Evolutionary conservation across 208 protist species (phyloP).

Genomic region (Crithidia brevicula): DNA sequence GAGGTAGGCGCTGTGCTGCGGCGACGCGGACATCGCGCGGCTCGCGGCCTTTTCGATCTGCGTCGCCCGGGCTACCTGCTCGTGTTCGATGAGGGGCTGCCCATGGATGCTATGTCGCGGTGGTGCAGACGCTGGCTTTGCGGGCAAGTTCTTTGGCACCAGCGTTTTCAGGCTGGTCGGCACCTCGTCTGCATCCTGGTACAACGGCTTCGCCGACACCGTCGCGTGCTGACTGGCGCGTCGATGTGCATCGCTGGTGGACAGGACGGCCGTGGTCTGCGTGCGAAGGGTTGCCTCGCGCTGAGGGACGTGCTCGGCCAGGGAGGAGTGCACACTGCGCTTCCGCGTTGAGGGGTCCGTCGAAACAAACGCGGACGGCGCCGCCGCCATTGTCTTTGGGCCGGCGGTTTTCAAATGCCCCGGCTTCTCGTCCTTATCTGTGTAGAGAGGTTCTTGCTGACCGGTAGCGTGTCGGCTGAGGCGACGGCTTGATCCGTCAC

Average conservation of each 20-base stretch:
- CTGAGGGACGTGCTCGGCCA: not conserved
- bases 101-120: slow-evolving; percentile 12
- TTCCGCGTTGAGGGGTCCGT: not conserved
- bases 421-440: not conserved
- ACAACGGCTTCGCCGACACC: not conserved
- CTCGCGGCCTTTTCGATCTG: not conserved
- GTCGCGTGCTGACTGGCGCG: slow-evolving; percentile 3
- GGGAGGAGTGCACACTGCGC: not conserved
- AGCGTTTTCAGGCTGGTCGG: slow-evolving; percentile 8
- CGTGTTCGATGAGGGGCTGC: not conserved
- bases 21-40: not conserved
- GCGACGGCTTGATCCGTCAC: not conserved
- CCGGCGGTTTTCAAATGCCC: not conserved
- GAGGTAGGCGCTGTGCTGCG: not conserved
- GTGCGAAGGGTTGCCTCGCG: not conserved
- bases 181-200: slow-evolving; percentile 14
- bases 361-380: not conserved
- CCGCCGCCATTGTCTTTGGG: not conserved
- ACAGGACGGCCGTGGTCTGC: not conserved
- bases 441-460: too few relatives aligned
- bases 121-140: not conserved
- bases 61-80: not conserved
- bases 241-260: not conserved
- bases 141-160: not conserved
- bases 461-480: not conserved